Evolutionary conservation across 768 basidiomycete genomes (phyloP), one percentile per base, ranked within the genome.

Genomic region (Strobilomyces dryophilus): DNA sequence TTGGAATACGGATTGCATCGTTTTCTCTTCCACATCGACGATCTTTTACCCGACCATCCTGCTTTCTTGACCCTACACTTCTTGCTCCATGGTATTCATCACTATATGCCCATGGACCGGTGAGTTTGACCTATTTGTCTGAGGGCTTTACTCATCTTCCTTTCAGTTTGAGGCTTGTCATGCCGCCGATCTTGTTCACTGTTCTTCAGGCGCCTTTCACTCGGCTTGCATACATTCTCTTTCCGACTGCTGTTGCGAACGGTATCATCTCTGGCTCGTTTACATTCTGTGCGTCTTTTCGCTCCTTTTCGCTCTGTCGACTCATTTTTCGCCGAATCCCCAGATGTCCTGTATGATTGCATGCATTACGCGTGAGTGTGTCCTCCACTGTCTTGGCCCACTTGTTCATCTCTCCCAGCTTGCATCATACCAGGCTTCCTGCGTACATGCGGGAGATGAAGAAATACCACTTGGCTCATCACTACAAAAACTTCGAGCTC

Each of bases 401-500:
- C 10, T 18, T 43, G 35, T 43, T 54, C 52, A 59, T 29, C 47
- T 47, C 26, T 42, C 55, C 32, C 59, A 83, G 85, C 21, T 76
- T 94, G 52, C 94, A 95, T 67, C 93, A 97, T 73, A 87, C 89
- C 3, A 83, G 76, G 60, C 81, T 95, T 21, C 92, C 93, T 3
- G 74, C 84, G 34, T 97, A 98, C 73, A 69, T 98, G 73, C 79
- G 79, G 53, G 87, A 93, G 66, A 88, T 91, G 89, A 99, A 99
- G 78, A 90, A 90, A 67, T 98, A 98, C 66, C 97, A 99, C 63
- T 81, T 99, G 57, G 94, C 92, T 8, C 95, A 98, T 66, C 95
- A 98, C 69, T 97, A 95, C 77, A 97, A 97, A 73, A 95, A 97
- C 75, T 95, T 92, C 68, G 93, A 97, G 66, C 87, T 98, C 41